A percentile compares a stretch with the other conserved stretches of the same genome.
Conservation (phyloP, 1,139 yeast genomes). For the Suhomyces taliae region DNA sequence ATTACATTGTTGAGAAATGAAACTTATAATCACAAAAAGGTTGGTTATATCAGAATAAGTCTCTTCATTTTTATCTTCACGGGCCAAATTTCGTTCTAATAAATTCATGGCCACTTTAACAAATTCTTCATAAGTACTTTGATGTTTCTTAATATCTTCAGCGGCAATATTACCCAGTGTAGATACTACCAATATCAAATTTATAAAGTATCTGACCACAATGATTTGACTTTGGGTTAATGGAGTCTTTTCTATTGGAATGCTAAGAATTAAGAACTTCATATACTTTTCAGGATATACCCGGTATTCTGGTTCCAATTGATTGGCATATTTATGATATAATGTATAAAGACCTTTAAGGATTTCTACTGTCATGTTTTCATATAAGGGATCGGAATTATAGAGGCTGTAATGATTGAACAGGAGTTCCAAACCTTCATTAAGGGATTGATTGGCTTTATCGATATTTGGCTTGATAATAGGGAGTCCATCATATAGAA, state of each 20-base stretch:
- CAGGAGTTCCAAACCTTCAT: conserved; percentile 17
- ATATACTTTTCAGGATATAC: conserved; percentile 1
- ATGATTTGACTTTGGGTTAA: conserved; percentile 1
- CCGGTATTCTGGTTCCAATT: conserved; percentile 1
- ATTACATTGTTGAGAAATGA: neutral
- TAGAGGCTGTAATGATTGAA: conserved; percentile 9
- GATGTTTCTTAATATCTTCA: neutral
- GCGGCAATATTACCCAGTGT: neutral
- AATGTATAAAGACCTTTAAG: conserved; percentile 29
- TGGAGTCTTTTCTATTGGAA: neutral
- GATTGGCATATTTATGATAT: conserved; percentile 22
- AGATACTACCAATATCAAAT: conserved; percentile 6
- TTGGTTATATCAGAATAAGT: conserved; percentile 4
- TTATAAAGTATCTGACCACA: conserved; percentile 6
- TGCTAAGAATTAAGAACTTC: neutral
- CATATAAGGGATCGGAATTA: conserved; percentile 9
- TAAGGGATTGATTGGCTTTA: conserved; percentile 16
- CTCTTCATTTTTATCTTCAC: conserved; percentile 3
- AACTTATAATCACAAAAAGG: conserved; percentile 4
- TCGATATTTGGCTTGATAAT: conserved; percentile 11
- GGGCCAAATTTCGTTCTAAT: neutral
- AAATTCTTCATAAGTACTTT: neutral
- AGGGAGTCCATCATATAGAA: conserved; percentile 24
- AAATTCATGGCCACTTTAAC: neutral
- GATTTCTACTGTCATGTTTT: conserved; percentile 25